A percentile compares a stretch with the other conserved stretches of the same genome.
Evolutionary conservation across 441 rosid species (phyloP).

Genomic region (Populus hybrid): DNA sequence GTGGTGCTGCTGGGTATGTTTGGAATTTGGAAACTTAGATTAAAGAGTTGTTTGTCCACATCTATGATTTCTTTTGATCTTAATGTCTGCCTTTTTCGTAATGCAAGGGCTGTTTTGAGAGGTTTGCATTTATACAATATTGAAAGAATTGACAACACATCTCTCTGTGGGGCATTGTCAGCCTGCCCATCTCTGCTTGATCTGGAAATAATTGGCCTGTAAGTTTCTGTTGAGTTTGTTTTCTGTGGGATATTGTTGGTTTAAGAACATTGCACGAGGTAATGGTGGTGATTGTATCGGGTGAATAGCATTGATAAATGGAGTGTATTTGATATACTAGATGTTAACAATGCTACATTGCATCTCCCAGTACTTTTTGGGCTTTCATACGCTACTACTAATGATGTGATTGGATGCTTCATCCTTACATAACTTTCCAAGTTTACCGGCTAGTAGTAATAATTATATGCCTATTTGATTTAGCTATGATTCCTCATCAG

Average conservation of each 20-base stretch:
- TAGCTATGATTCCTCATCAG: too few relatives aligned
- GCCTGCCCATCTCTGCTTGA: slow-evolving; percentile 68
- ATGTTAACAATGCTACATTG: not conserved
- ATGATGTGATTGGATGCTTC: not conserved
- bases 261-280: not conserved
- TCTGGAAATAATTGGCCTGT: slow-evolving; percentile 82
- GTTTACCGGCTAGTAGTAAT: not conserved
- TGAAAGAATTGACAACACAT: too few relatives aligned
- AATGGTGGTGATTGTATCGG: not conserved
- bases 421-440: not conserved
- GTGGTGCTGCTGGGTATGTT: slow-evolving; percentile 57
- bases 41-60: not conserved
- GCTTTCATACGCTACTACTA: not conserved
- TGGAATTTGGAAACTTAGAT: not conserved
- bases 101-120: slow-evolving; percentile 59
- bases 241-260: slow-evolving; percentile 10
- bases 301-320: slow-evolving; percentile 2
- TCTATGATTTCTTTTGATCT: slow-evolving; percentile 12
- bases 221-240: slow-evolving; percentile 36
- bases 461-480: too few relatives aligned
- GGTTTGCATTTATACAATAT: too few relatives aligned
- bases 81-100: slow-evolving; percentile 18
- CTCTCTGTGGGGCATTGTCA: too few relatives aligned
- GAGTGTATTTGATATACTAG: not conserved
- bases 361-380: not conserved